A percentile compares a stretch with the other conserved stretches of the same genome.
These are phyloP conservation scores for Athelia psychrophila DNA, from an alignment of 1,284 basidiomycete species.

Conservation along the genomic window DNA sequence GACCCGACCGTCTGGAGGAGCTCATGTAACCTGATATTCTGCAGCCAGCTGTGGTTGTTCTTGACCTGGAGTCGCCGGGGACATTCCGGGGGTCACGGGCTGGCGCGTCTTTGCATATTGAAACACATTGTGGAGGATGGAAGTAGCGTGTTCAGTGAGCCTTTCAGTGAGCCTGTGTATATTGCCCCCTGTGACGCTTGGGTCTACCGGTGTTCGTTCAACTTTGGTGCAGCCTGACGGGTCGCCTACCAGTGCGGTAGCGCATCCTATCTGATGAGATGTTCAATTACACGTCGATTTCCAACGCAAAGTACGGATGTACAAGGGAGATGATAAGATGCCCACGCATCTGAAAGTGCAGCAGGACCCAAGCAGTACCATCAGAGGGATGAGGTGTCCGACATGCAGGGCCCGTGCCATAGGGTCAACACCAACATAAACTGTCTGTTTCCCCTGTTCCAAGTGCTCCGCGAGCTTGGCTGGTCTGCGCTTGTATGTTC, in stretches of 20 bases:
- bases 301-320: slow-evolving; percentile 14
- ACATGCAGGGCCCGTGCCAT: slow-evolving; percentile 89
- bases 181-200: slow-evolving; percentile 64
- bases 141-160: slow-evolving; percentile 52
- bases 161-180: slow-evolving; percentile 29
- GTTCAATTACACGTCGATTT: slow-evolving; percentile 1
- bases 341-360: slow-evolving; percentile 85
- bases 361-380: slow-evolving; percentile 72
- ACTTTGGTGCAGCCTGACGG: slow-evolving; percentile 90
- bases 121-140: slow-evolving; percentile 71
- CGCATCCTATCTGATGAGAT: slow-evolving; percentile 83
- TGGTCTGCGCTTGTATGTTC: no score
- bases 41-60: slow-evolving; percentile 89
- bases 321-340: slow-evolving; percentile 86
- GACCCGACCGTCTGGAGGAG: slow-evolving; percentile 86
- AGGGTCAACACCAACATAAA: slow-evolving; percentile 93
- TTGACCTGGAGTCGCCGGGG: slow-evolving; percentile 44
- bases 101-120: slow-evolving; percentile 51
- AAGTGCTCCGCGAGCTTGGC: no score
- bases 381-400: slow-evolving; percentile 89
- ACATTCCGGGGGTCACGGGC: slow-evolving; percentile 12
- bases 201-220: slow-evolving; percentile 77
- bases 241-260: slow-evolving; percentile 95
- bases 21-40: slow-evolving; percentile 72
- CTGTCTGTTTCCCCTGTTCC: slow-evolving; percentile 36